Evolutionary conservation across 345 rosid genomes (phyloP), one percentile per base, ranked within the genome.

Genomic region (Gossypium sturtianum): DNA sequence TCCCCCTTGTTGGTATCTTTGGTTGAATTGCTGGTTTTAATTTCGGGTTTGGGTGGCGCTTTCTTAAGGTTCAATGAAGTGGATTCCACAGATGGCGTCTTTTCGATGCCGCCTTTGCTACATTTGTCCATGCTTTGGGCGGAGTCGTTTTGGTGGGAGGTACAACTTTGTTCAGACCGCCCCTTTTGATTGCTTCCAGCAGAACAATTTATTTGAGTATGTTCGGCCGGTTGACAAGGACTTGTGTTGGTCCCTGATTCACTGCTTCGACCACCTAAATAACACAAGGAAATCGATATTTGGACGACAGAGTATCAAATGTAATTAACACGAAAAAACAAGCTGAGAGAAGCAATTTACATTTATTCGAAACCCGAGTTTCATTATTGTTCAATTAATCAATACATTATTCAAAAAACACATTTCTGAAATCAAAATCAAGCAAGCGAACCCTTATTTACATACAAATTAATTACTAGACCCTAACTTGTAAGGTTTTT

Each of bases 211-310:
- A 12, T 51, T 71, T n/a, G 76, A 64, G 75, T 53, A 8, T 81
- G 81, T 43, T 77, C 82, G 41, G 41, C 41, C n/a, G n/a, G 64
- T 22, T 8, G 58, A 7, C 47, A 67, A 51, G 22, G 52, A 54
- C 76, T 78, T 44, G 84, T 78, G 64, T 44, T 29, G 75, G 81
- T 82, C 70, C 76, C 78, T 17, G 72, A 43, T 9, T 82, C 78
- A 20, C 80, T 75, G 76, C 84, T 78, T 63, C 74, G 73, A 56
- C 81, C 84, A 60, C 82, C 89, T 86, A 81, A 15, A 59, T 34
- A 74, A 56, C 49, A n/a, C 27, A 58, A 19, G 17, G 66, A n/a
- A 53, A 8, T 61, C 66, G n/a, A 19, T 54, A 44, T 72, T 7
- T 65, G 54, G 27, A 41, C 7, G 7, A 34, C 41, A 34, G 41